Conservation (phyloP, 73 alveolate genomes). For the Paramecium sonneborni region DNA sequence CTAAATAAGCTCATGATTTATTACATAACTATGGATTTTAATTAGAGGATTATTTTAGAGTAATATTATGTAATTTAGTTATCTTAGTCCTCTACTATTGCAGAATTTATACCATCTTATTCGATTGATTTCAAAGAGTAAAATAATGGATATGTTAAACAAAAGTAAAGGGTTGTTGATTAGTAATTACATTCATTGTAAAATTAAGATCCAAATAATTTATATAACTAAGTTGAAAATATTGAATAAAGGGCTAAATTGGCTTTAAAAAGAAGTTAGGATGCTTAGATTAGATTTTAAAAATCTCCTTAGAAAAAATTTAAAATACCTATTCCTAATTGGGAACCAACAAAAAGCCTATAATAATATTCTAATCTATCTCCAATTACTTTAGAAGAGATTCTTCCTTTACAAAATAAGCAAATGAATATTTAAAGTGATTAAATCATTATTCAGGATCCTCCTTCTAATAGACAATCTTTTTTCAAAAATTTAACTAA, state of each 20-base stretch:
- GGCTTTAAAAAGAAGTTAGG: constrained; percentile 22
- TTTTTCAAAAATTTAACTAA: not conserved
- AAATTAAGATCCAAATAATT: not conserved
- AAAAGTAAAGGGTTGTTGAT: not conserved
- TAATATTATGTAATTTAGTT: not conserved
- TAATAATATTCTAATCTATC: not conserved
- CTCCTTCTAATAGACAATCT: constrained; percentile 35
- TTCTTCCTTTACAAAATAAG: not conserved
- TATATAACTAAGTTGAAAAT: not conserved
- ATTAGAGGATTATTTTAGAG: constrained; percentile 2
- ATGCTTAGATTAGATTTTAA: not conserved
- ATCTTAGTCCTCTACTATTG: not conserved
- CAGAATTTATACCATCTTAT: not conserved
- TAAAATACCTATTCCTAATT: not conserved
- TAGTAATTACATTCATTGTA: not conserved
- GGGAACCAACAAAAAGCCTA: constrained; percentile 15
- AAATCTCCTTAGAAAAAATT: not conserved
- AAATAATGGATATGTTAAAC: not conserved
- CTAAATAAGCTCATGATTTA: constrained; percentile 22
- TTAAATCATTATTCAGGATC: not conserved
- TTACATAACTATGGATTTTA: not conserved
- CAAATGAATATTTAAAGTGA: not conserved
- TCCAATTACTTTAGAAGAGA: not conserved
- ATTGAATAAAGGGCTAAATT: not conserved
- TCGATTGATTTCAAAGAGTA: not conserved